Conservation (phyloP, 2,329 filamentous ascomycete genomes). For the Polytolypa hystricis region DNA sequence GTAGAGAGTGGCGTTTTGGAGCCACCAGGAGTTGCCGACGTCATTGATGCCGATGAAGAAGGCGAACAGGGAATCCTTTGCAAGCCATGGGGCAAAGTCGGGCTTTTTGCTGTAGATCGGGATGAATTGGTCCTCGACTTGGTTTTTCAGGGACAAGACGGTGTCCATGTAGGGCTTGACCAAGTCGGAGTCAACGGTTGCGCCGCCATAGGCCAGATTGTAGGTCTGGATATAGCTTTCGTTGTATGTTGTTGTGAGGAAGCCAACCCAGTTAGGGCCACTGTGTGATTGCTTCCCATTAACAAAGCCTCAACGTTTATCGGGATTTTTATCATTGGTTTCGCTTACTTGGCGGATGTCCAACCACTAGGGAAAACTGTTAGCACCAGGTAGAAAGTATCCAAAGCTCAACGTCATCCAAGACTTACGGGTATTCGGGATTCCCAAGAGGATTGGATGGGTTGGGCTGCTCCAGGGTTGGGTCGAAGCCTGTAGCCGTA, state of each 20-base stretch:
- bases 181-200: conserved; percentile 24
- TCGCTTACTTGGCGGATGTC: conserved; percentile 4
- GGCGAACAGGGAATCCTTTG: conserved; percentile 1
- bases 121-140: conserved; percentile 31
- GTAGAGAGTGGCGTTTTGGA: conserved; percentile 12
- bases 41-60: conserved; percentile 6
- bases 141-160: conserved; percentile 34
- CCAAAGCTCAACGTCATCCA: too few species aligned
- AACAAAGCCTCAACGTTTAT: background rate
- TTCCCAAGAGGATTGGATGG: conserved; percentile 46
- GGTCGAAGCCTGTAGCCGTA: conserved; percentile 46
- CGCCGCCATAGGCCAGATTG: conserved; percentile 37
- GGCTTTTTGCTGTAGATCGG: conserved; percentile 24
- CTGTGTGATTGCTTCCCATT: conserved; percentile 34
- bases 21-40: conserved; percentile 13
- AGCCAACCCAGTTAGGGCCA: conserved; percentile 39
- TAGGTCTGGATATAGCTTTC: conserved; percentile 34
- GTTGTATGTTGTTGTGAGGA: conserved; percentile 35
- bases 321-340: background rate
- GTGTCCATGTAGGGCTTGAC: conserved; percentile 37
- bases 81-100: background rate
- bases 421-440: conserved; percentile 38
- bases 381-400: background rate
- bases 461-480: conserved; percentile 38
- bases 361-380: background rate